Conservation (phyloP, 768 basidiomycete species). For the Chalciporus sphaerocephalus region DNA sequence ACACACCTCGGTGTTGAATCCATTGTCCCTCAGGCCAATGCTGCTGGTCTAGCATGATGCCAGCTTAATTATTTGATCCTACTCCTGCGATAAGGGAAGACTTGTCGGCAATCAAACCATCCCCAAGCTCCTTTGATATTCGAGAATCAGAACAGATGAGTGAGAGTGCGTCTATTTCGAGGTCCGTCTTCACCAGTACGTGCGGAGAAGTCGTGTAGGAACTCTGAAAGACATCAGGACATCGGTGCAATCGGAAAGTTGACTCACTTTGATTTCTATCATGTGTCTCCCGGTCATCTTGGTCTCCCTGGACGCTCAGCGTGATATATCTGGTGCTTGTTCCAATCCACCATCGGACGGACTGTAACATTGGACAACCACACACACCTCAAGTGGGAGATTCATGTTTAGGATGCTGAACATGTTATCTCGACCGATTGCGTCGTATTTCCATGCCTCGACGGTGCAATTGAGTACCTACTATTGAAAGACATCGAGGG, state of each 20-base stretch:
- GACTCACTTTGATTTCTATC: slow-evolving; percentile 38
- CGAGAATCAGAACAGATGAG: slow-evolving; percentile 1
- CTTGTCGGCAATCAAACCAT: slow-evolving; percentile 55
- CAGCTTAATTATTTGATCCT: slow-evolving; percentile 44
- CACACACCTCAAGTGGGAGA: too few relatives aligned
- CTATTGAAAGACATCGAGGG: not conserved
- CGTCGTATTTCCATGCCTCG: not conserved
- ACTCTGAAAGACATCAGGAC: slow-evolving; percentile 27
- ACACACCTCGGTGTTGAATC: slow-evolving; percentile 17
- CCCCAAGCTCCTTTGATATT: slow-evolving; percentile 27
- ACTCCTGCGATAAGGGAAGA: slow-evolving; percentile 54
- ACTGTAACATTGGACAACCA: too few relatives aligned
- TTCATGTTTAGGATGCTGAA: too few relatives aligned
- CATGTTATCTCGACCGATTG: slow-evolving; percentile 1
- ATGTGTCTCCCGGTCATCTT: slow-evolving; percentile 26
- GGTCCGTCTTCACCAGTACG: slow-evolving; percentile 29
- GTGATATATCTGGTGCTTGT: slow-evolving; percentile 66
- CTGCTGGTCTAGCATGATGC: slow-evolving; percentile 9
- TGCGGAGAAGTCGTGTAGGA: slow-evolving; percentile 46
- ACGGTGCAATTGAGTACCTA: not conserved
- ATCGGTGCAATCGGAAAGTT: not conserved
- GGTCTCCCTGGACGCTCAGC: slow-evolving; percentile 43
- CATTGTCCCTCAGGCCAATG: not conserved
- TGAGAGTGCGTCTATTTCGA: slow-evolving; percentile 25
- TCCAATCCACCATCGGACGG: too few relatives aligned